Base-by-base conservation (phyloP, 768 basidiomycete genomes). In the Boletus patriciae region DNA sequence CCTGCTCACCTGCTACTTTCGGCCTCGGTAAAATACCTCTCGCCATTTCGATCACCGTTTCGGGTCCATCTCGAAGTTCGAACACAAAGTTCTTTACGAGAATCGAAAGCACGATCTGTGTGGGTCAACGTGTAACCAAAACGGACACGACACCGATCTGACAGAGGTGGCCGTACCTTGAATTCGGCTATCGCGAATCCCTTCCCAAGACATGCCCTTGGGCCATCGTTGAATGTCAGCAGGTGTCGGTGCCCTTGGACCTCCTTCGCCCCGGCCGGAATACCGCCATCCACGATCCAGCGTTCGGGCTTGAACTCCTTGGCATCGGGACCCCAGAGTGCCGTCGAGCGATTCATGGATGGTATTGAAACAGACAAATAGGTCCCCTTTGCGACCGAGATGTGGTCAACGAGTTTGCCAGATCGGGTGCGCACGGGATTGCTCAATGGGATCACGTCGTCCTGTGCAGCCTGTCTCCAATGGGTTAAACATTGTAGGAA, bases 251-350 rank as follows among this genome's bases (percentile, higher is more conserved):
- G 72, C 15, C 81, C 83, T 60, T 78, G 77, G 3, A 82, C 69
- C 27, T 76, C 75, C 34, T 84, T 76, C 0, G 76, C 75, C 29
- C 45, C 44, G n/a, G 42, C 46, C 3, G 65, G 61, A 9, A 66
- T 61, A 1, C 70, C 67, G 15, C 69, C 70, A 6, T 70, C 68
- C 6, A 61, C 61, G 10, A 88, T 70, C 88, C 88, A 90, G 6
- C 88, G 75, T 52, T 84, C 83, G 0, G 87, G 88, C 40, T 79
- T 74, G 67, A 84, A 90, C 46, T 77, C 77, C 23, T 77, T 76
- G 4, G 84, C 79, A 54, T 84, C 79, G 0, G 74, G 63, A 2
- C 88, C 88, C 88, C 88, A 90, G 33, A 86, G 66, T 1, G 67
- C 69, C 51, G 74, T 75, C n/a, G 81, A 79, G 7, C 73, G 66